Evolutionary conservation across 2,329 filamentous ascomycete genomes (phyloP).

Genomic region (Lasiodiplodia hormozganensis): DNA sequence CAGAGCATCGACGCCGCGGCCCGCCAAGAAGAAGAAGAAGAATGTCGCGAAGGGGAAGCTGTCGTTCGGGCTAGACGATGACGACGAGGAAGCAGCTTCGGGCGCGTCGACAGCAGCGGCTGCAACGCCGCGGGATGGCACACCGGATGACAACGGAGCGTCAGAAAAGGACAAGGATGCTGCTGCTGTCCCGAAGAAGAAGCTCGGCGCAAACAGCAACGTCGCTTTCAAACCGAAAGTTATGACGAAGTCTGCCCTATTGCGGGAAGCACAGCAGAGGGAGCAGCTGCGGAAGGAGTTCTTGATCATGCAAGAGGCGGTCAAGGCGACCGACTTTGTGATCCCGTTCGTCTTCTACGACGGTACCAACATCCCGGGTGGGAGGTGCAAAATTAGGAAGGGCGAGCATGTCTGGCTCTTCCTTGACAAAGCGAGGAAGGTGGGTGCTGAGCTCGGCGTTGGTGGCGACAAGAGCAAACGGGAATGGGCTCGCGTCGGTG

Average conservation of each 20-base stretch:
- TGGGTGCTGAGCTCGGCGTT: slow-evolving; percentile 82
- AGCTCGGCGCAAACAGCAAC: slow-evolving; percentile 67
- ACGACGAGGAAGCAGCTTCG: slow-evolving; percentile 62
- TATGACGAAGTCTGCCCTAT: slow-evolving; percentile 76
- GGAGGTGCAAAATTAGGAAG: slow-evolving; percentile 86
- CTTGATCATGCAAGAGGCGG: slow-evolving; percentile 78
- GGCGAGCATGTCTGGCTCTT: slow-evolving; percentile 94
- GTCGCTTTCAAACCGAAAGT: slow-evolving; percentile 73
- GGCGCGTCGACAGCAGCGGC: slow-evolving; percentile 43
- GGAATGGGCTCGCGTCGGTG: slow-evolving; percentile 91
- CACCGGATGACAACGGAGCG: slow-evolving; percentile 40
- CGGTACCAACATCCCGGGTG: slow-evolving; percentile 86
- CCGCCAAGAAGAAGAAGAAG: slow-evolving; percentile 66
- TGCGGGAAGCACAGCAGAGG: slow-evolving; percentile 78
- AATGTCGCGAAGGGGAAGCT: slow-evolving; percentile 64
- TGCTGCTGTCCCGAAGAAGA: slow-evolving; percentile 54
- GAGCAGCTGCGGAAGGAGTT: slow-evolving; percentile 82
- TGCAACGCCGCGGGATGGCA: slow-evolving; percentile 48
- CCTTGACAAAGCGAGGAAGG: slow-evolving; percentile 87
- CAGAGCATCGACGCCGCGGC: slow-evolving; percentile 61
- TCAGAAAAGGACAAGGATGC: slow-evolving; percentile 42
- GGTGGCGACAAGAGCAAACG: slow-evolving; percentile 71
- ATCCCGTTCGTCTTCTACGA: slow-evolving; percentile 98
- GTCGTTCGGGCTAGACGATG: slow-evolving; percentile 76
- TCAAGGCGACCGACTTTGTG: slow-evolving; percentile 87